Base-by-base conservation (phyloP, 2,329 filamentous ascomycete species). In the Pyrenochaeta sp. region DNA sequence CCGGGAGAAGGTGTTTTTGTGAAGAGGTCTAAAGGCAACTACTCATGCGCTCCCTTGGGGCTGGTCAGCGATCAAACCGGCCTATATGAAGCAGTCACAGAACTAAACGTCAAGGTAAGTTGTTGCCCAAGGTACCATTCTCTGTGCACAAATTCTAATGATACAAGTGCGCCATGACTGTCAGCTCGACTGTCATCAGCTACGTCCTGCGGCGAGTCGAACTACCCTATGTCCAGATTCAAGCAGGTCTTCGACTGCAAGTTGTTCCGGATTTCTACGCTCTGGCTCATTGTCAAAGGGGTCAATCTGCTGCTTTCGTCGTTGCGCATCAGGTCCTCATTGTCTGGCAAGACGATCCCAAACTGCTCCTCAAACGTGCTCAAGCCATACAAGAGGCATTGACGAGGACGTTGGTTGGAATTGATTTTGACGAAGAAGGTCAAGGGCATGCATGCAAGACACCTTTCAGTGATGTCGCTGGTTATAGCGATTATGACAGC, bases 311-410 rank as follows among this genome's bases (percentile, higher is more conserved):
- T 11, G 90, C 91, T 7, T 93, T 94, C 70, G 82, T 94, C 36
- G 87, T 89, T 2, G 85, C 84, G 0, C 87, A 90, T 57, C 85
- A 85, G 4, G 79, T 93, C 4, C 78, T 95, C 1, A 79, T 94
- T 1, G 90, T 94, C 1, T 95, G 91, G 91, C 90, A 94, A 61
- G 90, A 94, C 61, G 89, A 93, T 51, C 85, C 90, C 0, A 80
- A 88, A 50, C 86, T 91, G 66, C 78, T 94, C 7, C 81, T 92
- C 4, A 78, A 85, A 49, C 82, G 90, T 49, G 90, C 89, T 39
- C 87, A 87, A 68, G 82, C 82, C 30, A 92, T 94, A 54, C 89
- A 94, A 74, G 84, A 85, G 2, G 88, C 92, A 71, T 79, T 94
- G 37, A 91, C 92, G 87, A 85, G 90, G 56, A 83, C 85, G 77